These are phyloP conservation scores for Ammopiptanthus mongolicus DNA, from an alignment of 306 rosid species.

Conservation along the genomic window DNA sequence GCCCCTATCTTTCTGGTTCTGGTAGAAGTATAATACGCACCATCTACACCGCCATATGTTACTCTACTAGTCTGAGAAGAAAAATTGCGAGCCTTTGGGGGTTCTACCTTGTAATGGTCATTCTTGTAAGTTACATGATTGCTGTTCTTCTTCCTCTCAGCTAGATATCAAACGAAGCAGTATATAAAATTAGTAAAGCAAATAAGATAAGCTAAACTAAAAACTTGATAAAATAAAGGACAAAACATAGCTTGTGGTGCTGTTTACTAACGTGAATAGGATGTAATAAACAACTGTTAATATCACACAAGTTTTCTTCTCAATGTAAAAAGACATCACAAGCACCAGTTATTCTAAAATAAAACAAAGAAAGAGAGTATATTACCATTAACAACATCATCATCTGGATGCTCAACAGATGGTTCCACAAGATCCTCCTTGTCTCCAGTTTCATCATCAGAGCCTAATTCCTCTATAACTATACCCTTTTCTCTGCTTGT, in stretches of 20 bases:
- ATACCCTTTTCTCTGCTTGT: slow-evolving; percentile 40
- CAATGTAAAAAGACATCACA: too few species aligned
- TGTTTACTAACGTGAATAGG: too few species aligned
- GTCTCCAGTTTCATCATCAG: slow-evolving; percentile 48
- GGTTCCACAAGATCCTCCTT: slow-evolving; percentile 43
- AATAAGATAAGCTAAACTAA: not conserved
- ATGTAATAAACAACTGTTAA: too few species aligned
- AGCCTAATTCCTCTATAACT: slow-evolving; percentile 53
- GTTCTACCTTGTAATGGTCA: slow-evolving; percentile 24
- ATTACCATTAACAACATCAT: slow-evolving; percentile 47
- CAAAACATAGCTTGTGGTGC: not conserved
- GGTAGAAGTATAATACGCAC: slow-evolving; percentile 74
- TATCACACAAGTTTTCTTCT: too few species aligned
- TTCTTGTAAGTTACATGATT: slow-evolving; percentile 20
- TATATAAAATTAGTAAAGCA: not conserved
- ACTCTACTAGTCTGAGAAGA: slow-evolving; percentile 56
- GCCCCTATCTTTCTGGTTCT: slow-evolving; percentile 52
- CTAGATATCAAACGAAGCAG: not conserved
- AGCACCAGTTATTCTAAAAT: too few species aligned
- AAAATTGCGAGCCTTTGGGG: slow-evolving; percentile 20
- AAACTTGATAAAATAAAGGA: not conserved
- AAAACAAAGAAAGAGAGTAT: not conserved
- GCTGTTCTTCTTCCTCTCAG: slow-evolving; percentile 39
- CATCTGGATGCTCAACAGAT: slow-evolving; percentile 73
- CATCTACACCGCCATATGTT: slow-evolving; percentile 80